phyloP scores from a whole-genome alignment of 106 monocot genomes.

The Allium sativum region DNA sequence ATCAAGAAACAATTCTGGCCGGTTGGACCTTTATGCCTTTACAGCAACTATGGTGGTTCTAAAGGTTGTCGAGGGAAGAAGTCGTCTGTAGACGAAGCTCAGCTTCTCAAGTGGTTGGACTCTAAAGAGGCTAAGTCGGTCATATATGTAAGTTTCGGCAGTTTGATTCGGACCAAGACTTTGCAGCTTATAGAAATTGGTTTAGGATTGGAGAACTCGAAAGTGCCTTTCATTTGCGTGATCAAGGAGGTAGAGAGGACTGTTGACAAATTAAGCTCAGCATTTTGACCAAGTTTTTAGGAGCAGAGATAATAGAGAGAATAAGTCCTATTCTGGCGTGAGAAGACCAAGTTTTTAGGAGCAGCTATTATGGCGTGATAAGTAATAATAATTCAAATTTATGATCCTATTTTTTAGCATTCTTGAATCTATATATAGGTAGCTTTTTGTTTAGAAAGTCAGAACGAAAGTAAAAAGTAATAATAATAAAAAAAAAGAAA shows the following conservation, averaged over 20 bases:
- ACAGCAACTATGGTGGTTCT: neutral
- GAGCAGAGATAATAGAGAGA: too few species aligned
- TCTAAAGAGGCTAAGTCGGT: slow-evolving; percentile 2
- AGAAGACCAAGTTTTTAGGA: too few species aligned
- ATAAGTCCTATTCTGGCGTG: too few species aligned
- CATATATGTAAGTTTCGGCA: slow-evolving; percentile 9
- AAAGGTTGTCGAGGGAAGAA: slow-evolving; percentile 1
- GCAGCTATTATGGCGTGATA: too few species aligned
- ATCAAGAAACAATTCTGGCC: slow-evolving; percentile 2
- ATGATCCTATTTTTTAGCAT: too few species aligned
- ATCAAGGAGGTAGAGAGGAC: slow-evolving; percentile 2
- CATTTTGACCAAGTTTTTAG: too few species aligned
- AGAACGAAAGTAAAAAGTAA: too few species aligned
- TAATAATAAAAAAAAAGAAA: too few species aligned
- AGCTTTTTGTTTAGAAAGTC: too few species aligned
- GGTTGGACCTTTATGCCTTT: slow-evolving; percentile 2
- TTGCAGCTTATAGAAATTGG: slow-evolving; percentile 9
- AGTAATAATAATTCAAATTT: too few species aligned
- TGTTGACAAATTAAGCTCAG: too few species aligned
- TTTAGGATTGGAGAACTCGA: neutral
- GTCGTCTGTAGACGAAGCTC: neutral
- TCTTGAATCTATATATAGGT: too few species aligned
- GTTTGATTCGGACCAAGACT: neutral
- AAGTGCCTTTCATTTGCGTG: slow-evolving; percentile 7
- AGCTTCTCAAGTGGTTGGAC: slow-evolving; percentile 6